Percentiles rank a stretch among this genome's conserved stretches.
Evolutionary conservation across 2,329 filamentous ascomycete genomes (phyloP).

Genomic region (Escovopsis weberi): DNA sequence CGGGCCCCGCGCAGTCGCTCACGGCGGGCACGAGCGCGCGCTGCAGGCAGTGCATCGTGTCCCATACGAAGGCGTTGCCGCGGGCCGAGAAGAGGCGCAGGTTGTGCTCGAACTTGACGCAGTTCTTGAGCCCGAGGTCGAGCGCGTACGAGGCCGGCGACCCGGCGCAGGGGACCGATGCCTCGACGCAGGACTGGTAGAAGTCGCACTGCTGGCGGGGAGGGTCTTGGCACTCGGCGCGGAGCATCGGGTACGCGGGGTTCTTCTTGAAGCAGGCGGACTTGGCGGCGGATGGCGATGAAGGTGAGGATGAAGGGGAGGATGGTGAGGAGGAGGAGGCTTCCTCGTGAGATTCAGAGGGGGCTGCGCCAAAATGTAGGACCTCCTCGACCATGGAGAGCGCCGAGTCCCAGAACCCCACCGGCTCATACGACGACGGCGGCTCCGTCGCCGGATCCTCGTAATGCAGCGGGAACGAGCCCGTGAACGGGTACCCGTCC

Average conservation of each 20-base stretch:
- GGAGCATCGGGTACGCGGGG: constrained; percentile 3
- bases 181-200: constrained; percentile 4
- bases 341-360: no score
- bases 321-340: no score
- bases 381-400: neutral
- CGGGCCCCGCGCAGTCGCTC: neutral
- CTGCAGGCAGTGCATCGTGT: constrained; percentile 5
- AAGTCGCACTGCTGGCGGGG: constrained; percentile 2
- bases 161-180: constrained; percentile 1
- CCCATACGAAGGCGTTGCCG: constrained; percentile 10
- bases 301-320: no score
- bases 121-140: constrained; percentile 2
- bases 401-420: no score
- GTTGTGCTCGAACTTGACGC: constrained; percentile 2
- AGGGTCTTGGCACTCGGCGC: constrained; percentile 1
- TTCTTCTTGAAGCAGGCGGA: neutral
- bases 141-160: constrained; percentile 1
- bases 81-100: constrained; percentile 1
- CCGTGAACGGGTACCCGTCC: constrained; percentile 3
- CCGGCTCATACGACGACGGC: no score
- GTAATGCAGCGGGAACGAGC: constrained; percentile 1
- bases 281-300: neutral
- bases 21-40: constrained; percentile 1
- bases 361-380: no score
- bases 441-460: neutral